Base-by-base conservation (phyloP, 805 yeast genomes). In the Myxozyma neotropica region DNA sequence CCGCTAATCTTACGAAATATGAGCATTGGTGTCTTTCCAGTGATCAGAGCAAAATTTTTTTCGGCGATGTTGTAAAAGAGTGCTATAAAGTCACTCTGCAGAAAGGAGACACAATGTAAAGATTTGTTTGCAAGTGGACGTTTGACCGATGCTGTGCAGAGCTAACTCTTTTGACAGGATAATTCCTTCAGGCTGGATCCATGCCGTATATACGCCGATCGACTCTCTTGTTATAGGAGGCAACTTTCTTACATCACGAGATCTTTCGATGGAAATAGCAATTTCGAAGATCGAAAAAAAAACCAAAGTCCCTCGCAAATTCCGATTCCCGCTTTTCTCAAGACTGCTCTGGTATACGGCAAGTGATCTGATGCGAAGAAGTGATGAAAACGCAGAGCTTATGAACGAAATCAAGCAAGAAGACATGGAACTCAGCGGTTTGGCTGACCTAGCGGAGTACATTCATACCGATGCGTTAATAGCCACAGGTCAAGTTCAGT, bases 101-200 rank as follows among this genome's bases (percentile, higher is more conserved):
- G 0, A 73, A 82, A 1, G 95, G 95, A 0, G 96, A 91, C 68
- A 78, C 90, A 26, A 79, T 91, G 63, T 47, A 39, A 50, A 52
- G 26, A n/a, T n/a, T 21, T 17, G 17, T n/a, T 29, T 5, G 4
- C 4, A 40, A 7, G 10, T 29, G 6, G 10, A 29, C n/a, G n/a
- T n/a, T 4, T 27, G 17, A 7, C 17, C 21, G 3, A 8, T 6
- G 40, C 17, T 29, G 23, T 36, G 23, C 26, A 17, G 24, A 15
- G 29, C 46, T 51, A 44, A 45, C 24, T 8, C 10, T 13, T 17
- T 3, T 49, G 15, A 19, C 23, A 57, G 60, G 73, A 77, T 90
- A 13, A 85, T 91, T 19, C 97, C 97, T 2, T 84, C 94, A 43
- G 96, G 96, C 0, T 91, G 96, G 95, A 90, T 91, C 51, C 97